A percentile compares a stretch with the other conserved stretches of the same genome.
Evolutionary conservation across 1,284 basidiomycete genomes (phyloP).

Genomic region (Inonotus hispidus): DNA sequence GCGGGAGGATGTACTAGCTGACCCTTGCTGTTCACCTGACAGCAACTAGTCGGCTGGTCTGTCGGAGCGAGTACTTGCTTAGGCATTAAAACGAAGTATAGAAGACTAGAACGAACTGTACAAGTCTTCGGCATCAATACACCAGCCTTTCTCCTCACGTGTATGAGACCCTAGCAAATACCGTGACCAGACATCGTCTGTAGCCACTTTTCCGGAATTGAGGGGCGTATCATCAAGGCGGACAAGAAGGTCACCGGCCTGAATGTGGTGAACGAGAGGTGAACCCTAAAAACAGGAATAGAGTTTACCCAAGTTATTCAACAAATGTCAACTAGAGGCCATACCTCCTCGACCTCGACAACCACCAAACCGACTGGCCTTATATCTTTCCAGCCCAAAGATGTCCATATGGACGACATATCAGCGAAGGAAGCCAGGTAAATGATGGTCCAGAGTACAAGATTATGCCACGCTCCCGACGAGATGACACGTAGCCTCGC

Average conservation of each 20-base stretch:
- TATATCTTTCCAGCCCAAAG: constrained; percentile 47
- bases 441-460: constrained; percentile 42
- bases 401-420: constrained; percentile 28
- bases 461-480: constrained; percentile 69
- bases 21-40: constrained; percentile 19
- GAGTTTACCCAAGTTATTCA: background rate
- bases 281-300: constrained; percentile 40
- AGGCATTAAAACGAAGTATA: background rate
- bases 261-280: constrained; percentile 45
- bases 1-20: constrained; percentile 6
- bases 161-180: constrained; percentile 34
- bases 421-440: constrained; percentile 28
- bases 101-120: constrained; percentile 27
- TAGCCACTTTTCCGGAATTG: constrained; percentile 20
- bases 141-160: constrained; percentile 49
- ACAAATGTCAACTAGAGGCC: constrained; percentile 17
- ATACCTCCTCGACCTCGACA: constrained; percentile 42
- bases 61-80: no score
- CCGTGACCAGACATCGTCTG: constrained; percentile 40
- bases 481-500: constrained; percentile 52
- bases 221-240: constrained; percentile 51
- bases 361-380: constrained; percentile 46
- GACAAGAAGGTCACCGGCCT: constrained; percentile 48
- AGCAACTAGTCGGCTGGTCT: constrained; percentile 20
- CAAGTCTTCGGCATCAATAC: constrained; percentile 36